Conservation (phyloP, 148 eudicot species). For the Arbutus unedo region DNA sequence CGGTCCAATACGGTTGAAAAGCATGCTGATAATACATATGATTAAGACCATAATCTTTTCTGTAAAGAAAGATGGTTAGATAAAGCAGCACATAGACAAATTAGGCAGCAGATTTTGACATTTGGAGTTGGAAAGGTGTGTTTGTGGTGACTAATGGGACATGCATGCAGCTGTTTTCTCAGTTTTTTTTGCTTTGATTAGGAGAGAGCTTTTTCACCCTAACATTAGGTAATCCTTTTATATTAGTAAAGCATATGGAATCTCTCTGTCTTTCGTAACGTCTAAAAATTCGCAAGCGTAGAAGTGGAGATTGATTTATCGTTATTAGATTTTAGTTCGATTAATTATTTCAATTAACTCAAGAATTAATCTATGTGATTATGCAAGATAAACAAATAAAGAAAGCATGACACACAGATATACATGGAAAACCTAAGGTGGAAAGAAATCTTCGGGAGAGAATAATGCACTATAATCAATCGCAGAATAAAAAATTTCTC, state of each 20-base stretch:
- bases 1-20: background rate
- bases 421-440: too few relatives aligned
- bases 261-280: background rate
- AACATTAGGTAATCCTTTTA: background rate
- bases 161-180: conserved; percentile 25
- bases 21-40: background rate
- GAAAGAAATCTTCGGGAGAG: too few relatives aligned
- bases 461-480: too few relatives aligned
- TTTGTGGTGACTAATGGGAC: conserved; percentile 18
- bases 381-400: too few relatives aligned
- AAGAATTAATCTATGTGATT: too few relatives aligned
- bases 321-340: too few relatives aligned
- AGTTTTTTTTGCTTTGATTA: conserved; percentile 14
- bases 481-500: too few relatives aligned
- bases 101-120: conserved; percentile 16
- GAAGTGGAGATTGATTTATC: too few relatives aligned
- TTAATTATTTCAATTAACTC: too few relatives aligned
- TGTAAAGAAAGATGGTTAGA: background rate
- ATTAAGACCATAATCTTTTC: conserved; percentile 6
- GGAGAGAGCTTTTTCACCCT: background rate
- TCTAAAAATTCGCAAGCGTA: background rate
- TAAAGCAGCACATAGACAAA: conserved; percentile 3
- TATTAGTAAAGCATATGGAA: background rate
- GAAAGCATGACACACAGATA: too few relatives aligned
- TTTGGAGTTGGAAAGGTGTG: background rate